A percentile compares a stretch with the other conserved stretches of the same genome.
Conservation (phyloP, 768 basidiomycete genomes). For the Daedaleopsis nitida region DNA sequence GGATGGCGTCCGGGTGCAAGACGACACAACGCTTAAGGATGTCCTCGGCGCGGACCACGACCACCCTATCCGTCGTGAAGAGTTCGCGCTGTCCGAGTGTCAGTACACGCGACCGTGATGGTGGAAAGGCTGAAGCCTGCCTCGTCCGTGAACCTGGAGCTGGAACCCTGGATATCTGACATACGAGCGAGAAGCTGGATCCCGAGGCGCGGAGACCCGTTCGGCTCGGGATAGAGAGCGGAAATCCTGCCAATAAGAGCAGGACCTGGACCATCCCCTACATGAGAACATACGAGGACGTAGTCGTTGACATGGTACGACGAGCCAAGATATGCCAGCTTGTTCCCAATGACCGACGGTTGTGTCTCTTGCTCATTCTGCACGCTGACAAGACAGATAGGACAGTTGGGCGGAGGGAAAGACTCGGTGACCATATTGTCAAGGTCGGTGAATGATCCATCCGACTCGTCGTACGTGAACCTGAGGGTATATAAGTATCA, state of each 20-base stretch:
- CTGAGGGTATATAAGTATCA: slow-evolving; percentile 32
- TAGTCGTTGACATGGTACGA: slow-evolving; percentile 66
- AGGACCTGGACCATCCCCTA: slow-evolving; percentile 42
- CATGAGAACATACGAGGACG: slow-evolving; percentile 41
- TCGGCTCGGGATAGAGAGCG: neutral
- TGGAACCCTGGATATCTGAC: slow-evolving; percentile 40
- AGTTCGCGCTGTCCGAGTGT: slow-evolving; percentile 53
- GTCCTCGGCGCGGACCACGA: slow-evolving; percentile 34
- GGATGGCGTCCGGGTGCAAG: slow-evolving; percentile 38
- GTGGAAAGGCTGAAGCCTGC: slow-evolving; percentile 33
- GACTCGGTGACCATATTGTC: slow-evolving; percentile 27
- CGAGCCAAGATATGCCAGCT: slow-evolving; percentile 47
- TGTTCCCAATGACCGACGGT: slow-evolving; percentile 34
- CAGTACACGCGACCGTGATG: neutral
- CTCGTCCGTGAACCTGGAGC: slow-evolving; percentile 54
- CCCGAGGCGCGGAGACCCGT: neutral
- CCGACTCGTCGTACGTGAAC: slow-evolving; percentile 48
- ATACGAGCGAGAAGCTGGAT: slow-evolving; percentile 52
- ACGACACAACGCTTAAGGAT: slow-evolving; percentile 48
- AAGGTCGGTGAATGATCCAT: slow-evolving; percentile 50
- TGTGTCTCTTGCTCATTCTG: slow-evolving; percentile 36
- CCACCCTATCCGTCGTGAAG: slow-evolving; percentile 55
- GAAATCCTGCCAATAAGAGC: slow-evolving; percentile 58
- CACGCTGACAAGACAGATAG: slow-evolving; percentile 42
- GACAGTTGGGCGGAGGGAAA: slow-evolving; percentile 53